Conservation (phyloP, 2,329 filamentous ascomycete species). For the Diaporthe sp. region DNA sequence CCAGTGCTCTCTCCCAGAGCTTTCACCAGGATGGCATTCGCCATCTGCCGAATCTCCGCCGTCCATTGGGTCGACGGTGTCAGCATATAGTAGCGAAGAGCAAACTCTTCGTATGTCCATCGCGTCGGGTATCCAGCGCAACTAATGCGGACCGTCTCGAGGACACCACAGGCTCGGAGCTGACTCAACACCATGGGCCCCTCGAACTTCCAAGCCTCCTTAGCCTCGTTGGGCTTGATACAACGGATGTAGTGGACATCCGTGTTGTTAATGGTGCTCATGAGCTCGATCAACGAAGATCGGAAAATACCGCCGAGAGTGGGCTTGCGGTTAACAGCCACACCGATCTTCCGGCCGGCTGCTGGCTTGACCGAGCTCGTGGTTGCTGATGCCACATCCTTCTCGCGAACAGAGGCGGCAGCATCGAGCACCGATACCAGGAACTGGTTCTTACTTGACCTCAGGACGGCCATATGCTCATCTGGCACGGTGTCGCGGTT, state of each 20-base stretch:
- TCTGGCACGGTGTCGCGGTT: constrained; percentile 98
- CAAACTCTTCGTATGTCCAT: constrained; percentile 99
- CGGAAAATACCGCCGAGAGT: constrained; percentile 99
- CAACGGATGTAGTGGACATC: constrained; percentile 99
- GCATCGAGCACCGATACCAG: constrained; percentile 86
- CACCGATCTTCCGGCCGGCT: constrained; percentile 83
- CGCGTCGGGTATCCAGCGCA: constrained; percentile 96
- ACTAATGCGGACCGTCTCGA: constrained; percentile 97
- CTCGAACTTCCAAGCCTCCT: constrained; percentile 97
- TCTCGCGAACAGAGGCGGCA: constrained; percentile 87
- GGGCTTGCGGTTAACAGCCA: constrained; percentile 94
- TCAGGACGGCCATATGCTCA: constrained; percentile 95
- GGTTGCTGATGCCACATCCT: constrained; percentile 75
- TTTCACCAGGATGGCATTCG: constrained; percentile 88
- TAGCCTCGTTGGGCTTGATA: constrained; percentile 98
- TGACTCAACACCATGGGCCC: constrained; percentile 99
- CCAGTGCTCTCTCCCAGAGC: constrained; percentile 83
- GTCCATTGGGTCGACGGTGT: constrained; percentile 92
- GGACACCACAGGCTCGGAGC: constrained; percentile 95
- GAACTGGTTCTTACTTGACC: constrained; percentile 86
- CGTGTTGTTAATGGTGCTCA: constrained; percentile 97
- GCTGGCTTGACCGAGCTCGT: constrained; percentile 82
- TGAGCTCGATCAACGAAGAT: constrained; percentile 96
- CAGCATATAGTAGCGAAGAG: constrained; percentile 97
- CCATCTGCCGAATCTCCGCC: constrained; percentile 92